Base-by-base conservation (phyloP, 495 filamentous ascomycete genomes). In the Aspergillus ellipticus region DNA sequence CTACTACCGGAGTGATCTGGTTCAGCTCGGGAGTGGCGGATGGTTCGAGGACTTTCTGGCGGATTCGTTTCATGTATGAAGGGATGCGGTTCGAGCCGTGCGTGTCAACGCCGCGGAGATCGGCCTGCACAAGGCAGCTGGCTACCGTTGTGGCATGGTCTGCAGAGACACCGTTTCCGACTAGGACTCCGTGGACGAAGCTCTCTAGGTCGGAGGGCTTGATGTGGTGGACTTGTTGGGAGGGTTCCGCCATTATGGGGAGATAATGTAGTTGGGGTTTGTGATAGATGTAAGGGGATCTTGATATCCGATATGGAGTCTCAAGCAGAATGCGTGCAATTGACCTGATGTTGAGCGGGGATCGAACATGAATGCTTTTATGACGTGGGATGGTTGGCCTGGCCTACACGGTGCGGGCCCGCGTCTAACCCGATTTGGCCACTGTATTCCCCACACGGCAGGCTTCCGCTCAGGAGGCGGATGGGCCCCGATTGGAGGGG, bases 1-100 rank as follows among this genome's bases (percentile, higher is more conserved):
- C 87, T 0, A 87, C 89, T 0, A 82, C 83, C 0, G 87, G 87
- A 1, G 88, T 90, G 26, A 85, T 63, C 59, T 87, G 74, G 0
- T 53, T 68, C 4, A 90, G 57, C 0, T 67, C 77, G 0, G 89
- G 87, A 7, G 70, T 63, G 8, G 84, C 84, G 3, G 57, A 62
- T 15, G 85, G 71, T 60, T 87, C 72, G 4, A 92, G 75, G 4
- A 86, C 81, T 10, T 83, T 82, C 55, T 82, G 75, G 0, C 87
- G 82, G 48, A 91, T 78, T 5, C 88, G 85, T 20, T 81, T 75
- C 70, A 91, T 81, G 73, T 92, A 92, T 2, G 84, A 87, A 0
- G 87, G 86, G 46, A 92, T 79, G 6, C 89, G 85, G 66, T 88
- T 89, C 58, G 83, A 81, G 64, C 89, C 89, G 65, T 92, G 89